Evolutionary conservation across 2,329 filamentous ascomycete genomes (phyloP), one percentile per base, ranked within the genome.

Genomic region (Penicillium brasilianum): DNA sequence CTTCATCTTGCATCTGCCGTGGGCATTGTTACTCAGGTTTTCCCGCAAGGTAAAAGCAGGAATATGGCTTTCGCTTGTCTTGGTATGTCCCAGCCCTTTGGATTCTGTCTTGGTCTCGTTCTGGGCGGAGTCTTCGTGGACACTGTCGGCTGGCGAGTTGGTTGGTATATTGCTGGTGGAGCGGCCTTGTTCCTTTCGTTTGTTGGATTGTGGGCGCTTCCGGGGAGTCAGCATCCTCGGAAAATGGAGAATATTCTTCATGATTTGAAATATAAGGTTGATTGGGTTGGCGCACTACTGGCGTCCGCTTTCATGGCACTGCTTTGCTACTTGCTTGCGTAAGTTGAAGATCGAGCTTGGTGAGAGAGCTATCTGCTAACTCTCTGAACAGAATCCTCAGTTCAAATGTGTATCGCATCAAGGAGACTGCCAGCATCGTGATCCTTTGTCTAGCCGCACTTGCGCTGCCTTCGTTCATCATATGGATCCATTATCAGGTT

Each of bases 51-150:
- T 16, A 78, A 77, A 48, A 68, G 73, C 37, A 74, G 83, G 13
- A 84, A 85, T 62, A 75, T 84, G 30, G 82, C 79, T 1, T 84
- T 85, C 65, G 80, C 81, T 0, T 76, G 76, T 10, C 75, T 84
- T 62, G 82, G 83, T 1, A 76, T 77, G 28, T 78, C 78, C 14
- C 82, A 84, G 55, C 83, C 82, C 0, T 63, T 84, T 20, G 83
- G 83, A 0, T 84, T 82, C 61, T 77, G 75, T 0, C 58, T 83
- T 1, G 83, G 83, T 0, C 72, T 85, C 3, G 74, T 80, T 5
- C 69, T 85, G 4, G 81, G 83, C 30, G 83, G 83, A 58, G 62
- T 85, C 0, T 76, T 84, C 34, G 71, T 77, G 1, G 75, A 82
- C 34, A 77, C 73, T 0, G 76, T 81, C 28, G 79, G 80, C 7